phyloP scores from a whole-genome alignment of 2,329 filamentous ascomycete species.

The Penicillium sp. region DNA sequence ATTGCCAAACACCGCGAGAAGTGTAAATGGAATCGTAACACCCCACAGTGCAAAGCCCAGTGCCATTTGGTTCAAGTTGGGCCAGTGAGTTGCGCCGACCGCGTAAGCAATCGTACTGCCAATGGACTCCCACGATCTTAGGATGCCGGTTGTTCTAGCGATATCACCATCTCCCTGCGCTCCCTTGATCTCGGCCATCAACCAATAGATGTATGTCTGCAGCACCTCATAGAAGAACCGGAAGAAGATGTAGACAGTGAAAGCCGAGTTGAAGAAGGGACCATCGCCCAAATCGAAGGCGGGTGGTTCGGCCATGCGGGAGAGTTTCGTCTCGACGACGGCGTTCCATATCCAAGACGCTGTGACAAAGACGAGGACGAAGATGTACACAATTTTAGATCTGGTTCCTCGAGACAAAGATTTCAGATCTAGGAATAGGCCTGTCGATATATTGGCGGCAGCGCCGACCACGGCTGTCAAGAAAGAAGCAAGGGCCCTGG shows the following conservation, averaged over 20 bases:
- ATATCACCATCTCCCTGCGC: constrained; percentile 33
- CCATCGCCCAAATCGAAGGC: constrained; percentile 40
- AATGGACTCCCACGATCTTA: constrained; percentile 35
- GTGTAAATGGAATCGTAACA: constrained; percentile 25
- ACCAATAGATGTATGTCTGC: constrained; percentile 54
- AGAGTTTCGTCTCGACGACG: constrained; percentile 49
- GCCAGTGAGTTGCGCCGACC: constrained; percentile 31
- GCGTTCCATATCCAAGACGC: constrained; percentile 50
- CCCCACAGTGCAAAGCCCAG: constrained; percentile 32
- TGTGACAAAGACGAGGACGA: constrained; percentile 46
- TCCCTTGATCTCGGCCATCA: constrained; percentile 38
- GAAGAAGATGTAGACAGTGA: constrained; percentile 50
- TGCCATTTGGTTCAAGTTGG: constrained; percentile 33
- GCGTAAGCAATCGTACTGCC: constrained; percentile 34
- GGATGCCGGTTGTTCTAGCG: constrained; percentile 31
- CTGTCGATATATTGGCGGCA: constrained; percentile 32
- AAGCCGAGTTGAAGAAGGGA: constrained; percentile 33
- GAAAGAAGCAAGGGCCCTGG: constrained; percentile 46
- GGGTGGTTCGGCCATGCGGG: constrained; percentile 42
- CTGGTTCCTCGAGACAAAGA: constrained; percentile 43
- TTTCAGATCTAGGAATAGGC: constrained; percentile 37
- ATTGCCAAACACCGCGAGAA: constrained; percentile 17
- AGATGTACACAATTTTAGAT: constrained; percentile 45
- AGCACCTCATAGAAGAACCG: constrained; percentile 54
- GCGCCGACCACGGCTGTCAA: constrained; percentile 49